phyloP scores from a whole-genome alignment of 805 yeast species.

The Barnettozyma salicaria region DNA sequence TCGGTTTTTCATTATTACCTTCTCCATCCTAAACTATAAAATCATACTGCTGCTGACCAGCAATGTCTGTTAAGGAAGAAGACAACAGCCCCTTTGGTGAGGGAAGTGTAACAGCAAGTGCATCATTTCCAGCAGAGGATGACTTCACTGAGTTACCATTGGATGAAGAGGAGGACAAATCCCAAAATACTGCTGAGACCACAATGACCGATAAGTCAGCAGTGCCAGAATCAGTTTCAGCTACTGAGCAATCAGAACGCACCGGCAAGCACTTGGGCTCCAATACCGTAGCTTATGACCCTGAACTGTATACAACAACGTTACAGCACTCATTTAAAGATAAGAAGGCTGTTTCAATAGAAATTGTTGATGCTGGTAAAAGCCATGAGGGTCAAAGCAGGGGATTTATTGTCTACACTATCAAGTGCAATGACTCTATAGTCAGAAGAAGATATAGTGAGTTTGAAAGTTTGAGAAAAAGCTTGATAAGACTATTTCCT shows the following conservation, averaged over 20 bases:
- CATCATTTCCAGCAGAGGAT: constrained; percentile 11
- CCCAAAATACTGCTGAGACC: background rate
- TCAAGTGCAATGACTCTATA: constrained; percentile 50
- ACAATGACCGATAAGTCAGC: constrained; percentile 13
- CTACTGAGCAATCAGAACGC: constrained; percentile 3
- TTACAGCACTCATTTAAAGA: constrained; percentile 19
- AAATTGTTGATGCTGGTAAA: constrained; percentile 78
- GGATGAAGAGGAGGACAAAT: constrained; percentile 17
- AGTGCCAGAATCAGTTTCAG: background rate
- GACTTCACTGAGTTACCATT: constrained; percentile 26
- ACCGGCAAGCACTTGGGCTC: constrained; percentile 3
- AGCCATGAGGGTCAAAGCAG: constrained; percentile 73
- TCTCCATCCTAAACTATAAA: background rate
- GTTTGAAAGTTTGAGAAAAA: constrained; percentile 75
- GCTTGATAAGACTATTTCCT: constrained; percentile 69
- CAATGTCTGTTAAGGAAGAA: constrained; percentile 22
- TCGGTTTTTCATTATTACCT: background rate
- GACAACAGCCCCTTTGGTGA: constrained; percentile 24
- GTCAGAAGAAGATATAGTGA: constrained; percentile 89
- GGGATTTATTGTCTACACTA: constrained; percentile 79
- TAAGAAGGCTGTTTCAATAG: constrained; percentile 24
- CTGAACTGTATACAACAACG: constrained; percentile 22
- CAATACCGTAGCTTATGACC: constrained; percentile 25
- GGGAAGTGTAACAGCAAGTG: constrained; percentile 7
- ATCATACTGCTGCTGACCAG: background rate